phyloP scores from a whole-genome alignment of 2,329 filamentous ascomycete genomes.

The Cordyceps farinosa region DNA sequence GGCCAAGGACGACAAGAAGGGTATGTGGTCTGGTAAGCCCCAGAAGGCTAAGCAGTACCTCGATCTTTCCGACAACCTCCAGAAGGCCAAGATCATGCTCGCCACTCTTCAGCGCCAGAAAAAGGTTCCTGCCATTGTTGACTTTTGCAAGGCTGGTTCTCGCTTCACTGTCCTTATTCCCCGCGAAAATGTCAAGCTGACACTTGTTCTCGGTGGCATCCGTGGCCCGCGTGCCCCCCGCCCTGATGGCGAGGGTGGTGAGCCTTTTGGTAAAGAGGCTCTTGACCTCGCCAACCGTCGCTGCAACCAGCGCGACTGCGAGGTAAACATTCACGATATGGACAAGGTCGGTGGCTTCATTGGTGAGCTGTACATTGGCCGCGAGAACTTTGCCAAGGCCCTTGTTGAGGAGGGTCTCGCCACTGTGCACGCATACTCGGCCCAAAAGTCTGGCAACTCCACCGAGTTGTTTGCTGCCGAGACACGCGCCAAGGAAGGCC shows the following conservation, averaged over 20 bases:
- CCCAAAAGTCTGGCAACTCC: slow-evolving; percentile 89
- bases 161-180: slow-evolving; percentile 90
- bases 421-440: slow-evolving; percentile 89
- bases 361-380: slow-evolving; percentile 86
- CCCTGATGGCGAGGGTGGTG: slow-evolving; percentile 68
- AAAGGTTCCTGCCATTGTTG: slow-evolving; percentile 87
- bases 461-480: slow-evolving; percentile 85
- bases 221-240: slow-evolving; percentile 84
- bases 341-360: slow-evolving; percentile 99
- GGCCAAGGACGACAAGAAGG: slow-evolving; percentile 84
- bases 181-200: slow-evolving; percentile 89
- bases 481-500: slow-evolving; percentile 80
- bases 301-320: slow-evolving; percentile 90
- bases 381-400: slow-evolving; percentile 91
- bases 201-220: slow-evolving; percentile 89
- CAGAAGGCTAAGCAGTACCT: slow-evolving; percentile 77
- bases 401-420: slow-evolving; percentile 93
- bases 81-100: slow-evolving; percentile 94
- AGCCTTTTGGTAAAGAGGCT: slow-evolving; percentile 94
- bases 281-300: slow-evolving; percentile 85
- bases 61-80: slow-evolving; percentile 86
- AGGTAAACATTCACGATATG: slow-evolving; percentile 90
- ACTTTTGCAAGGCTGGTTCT: slow-evolving; percentile 96
- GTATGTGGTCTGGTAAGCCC: slow-evolving; percentile 90
- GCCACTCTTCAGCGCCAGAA: slow-evolving; percentile 85